A percentile compares a stretch with the other conserved stretches of the same genome.
These are phyloP conservation scores for Alnus glutinosa DNA, from an alignment of 306 rosid species.

Conservation along the genomic window DNA sequence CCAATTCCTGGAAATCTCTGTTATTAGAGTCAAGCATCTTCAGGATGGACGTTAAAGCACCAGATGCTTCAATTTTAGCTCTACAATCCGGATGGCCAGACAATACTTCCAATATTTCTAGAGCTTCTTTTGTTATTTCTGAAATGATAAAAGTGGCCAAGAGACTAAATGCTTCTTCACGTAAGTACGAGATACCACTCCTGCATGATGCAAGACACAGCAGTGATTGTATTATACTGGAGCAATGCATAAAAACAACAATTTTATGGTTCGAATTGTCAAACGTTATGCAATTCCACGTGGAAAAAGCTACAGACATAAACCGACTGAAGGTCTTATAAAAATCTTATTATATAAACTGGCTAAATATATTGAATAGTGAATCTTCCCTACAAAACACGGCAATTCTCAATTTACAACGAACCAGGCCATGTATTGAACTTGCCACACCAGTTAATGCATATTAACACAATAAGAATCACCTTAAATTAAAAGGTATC, in stretches of 20 bases:
- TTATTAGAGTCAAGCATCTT: conserved; percentile 49
- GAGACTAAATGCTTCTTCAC: conserved; percentile 48
- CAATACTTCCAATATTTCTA: conserved; percentile 63
- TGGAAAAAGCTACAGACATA: conserved; percentile 8
- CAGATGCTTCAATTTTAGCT: conserved; percentile 49
- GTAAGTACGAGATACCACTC: conserved; percentile 31
- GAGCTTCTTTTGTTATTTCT: conserved; percentile 59
- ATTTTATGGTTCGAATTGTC: conserved; percentile 6
- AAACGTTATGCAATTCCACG: conserved; percentile 11
- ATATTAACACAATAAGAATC: not conserved
- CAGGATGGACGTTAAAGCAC: conserved; percentile 50
- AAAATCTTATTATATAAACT: not conserved
- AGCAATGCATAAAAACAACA: conserved; percentile 1
- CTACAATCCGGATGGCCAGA: conserved; percentile 43
- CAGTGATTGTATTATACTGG: conserved; percentile 12
- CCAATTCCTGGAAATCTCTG: conserved; percentile 50
- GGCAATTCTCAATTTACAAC: not conserved
- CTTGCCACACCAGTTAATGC: not conserved
- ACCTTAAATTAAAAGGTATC: not conserved
- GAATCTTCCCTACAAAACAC: not conserved
- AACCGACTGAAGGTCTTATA: conserved; percentile 2
- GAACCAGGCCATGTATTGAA: not conserved
- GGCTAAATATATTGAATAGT: not conserved
- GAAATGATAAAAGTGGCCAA: conserved; percentile 63
- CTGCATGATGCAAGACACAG: conserved; percentile 45